Percentiles rank a stretch among this genome's conserved stretches.
Conservation (phyloP, 305 asterid species). For the Withania somnifera region DNA sequence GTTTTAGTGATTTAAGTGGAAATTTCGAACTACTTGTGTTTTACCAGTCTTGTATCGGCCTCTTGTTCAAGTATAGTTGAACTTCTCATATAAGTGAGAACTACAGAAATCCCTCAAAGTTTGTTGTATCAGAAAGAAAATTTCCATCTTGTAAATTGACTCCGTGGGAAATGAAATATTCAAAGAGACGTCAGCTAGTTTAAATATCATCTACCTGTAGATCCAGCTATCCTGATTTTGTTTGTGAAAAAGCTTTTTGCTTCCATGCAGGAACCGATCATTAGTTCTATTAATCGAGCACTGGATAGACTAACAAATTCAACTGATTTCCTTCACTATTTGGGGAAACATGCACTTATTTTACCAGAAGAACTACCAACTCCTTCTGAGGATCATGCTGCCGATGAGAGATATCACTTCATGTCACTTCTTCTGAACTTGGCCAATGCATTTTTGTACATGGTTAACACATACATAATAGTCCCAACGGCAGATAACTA, state of each 20-base stretch:
- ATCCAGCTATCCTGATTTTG: background rate
- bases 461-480: constrained; percentile 66
- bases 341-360: constrained; percentile 66
- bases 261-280: constrained; percentile 47
- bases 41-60: background rate
- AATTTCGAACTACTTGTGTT: background rate
- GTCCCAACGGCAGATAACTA: constrained; percentile 82
- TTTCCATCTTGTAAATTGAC: background rate
- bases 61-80: background rate
- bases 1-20: background rate
- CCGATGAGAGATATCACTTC: constrained; percentile 40
- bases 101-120: background rate
- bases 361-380: constrained; percentile 42
- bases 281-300: constrained; percentile 44
- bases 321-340: constrained; percentile 49
- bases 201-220: background rate
- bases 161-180: background rate
- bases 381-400: constrained; percentile 31
- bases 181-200: background rate
- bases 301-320: constrained; percentile 48
- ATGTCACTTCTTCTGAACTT: constrained; percentile 63
- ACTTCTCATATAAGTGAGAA: background rate
- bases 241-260: background rate
- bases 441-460: constrained; percentile 55
- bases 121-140: background rate